Evolutionary conservation across 2,329 filamentous ascomycete genomes (phyloP), one percentile per base, ranked within the genome.

Genomic region (Aspergillus puulaauensis): DNA sequence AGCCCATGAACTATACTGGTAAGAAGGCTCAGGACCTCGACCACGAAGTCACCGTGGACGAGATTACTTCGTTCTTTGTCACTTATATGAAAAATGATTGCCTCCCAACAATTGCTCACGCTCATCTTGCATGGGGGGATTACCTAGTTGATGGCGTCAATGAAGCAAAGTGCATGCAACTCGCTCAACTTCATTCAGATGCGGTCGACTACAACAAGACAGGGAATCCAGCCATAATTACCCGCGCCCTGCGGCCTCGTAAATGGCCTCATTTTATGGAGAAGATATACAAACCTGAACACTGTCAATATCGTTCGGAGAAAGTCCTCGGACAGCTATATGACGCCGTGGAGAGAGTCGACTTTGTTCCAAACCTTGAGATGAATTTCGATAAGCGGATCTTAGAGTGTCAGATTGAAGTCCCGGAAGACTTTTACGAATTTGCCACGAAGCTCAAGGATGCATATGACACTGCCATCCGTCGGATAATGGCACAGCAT

Each of bases 151-250:
- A 80, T 1, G 90, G 92, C 0, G 86, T 93, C 1, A 87, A 86
- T 64, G 81, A 87, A 61, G 65, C 78, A 0, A 86, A 83, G 57
- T 98, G 93, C 83, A 75, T 95, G 0, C 78, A 86, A 51, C 80
- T 98, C 4, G 92, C 93, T 3, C 78, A 83, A 8, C 77, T 98
- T 3, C 95, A 99, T 71, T 98, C 95, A 0, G 86, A 87, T 65
- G 93, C 95, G 0, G 95, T 99, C 1, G 95, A 99, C 72, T 99
- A 95, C 70, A 87, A 90, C 45, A 99, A 99, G 77, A 93, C 91
- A 1, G 95, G 95, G 0, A 82, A 88, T 9, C 84, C 90, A 0
- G 93, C 93, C 0, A 76, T 82, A 19, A 89, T 96, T 79, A 78
- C 80, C 6, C 75, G 77, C 40, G 77, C 81, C 0, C 77, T 95